Evolutionary conservation across 2,329 filamentous ascomycete species (phyloP).

Genomic region (Neoarthrinium moseri): DNA sequence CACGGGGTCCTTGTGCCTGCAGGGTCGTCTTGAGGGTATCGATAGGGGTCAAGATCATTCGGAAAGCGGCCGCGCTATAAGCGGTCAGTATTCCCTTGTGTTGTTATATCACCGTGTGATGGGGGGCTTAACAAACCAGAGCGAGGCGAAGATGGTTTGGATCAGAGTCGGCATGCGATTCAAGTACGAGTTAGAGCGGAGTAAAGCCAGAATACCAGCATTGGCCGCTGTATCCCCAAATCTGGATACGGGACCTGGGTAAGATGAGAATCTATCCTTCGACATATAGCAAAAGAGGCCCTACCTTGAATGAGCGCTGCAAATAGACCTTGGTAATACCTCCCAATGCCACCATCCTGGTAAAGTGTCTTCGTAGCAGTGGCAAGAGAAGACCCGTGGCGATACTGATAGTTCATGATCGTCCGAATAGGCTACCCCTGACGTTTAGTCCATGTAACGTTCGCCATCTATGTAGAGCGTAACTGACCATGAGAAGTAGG

Average conservation of each 20-base stretch:
- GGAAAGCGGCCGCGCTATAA: constrained; percentile 41
- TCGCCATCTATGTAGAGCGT: background rate
- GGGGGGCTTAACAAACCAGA: constrained; percentile 29
- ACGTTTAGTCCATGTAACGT: too few relatives aligned
- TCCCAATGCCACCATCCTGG: constrained; percentile 36
- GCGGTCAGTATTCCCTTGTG: background rate
- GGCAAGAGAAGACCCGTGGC: constrained; percentile 41
- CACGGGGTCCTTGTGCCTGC: constrained; percentile 43
- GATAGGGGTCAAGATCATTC: constrained; percentile 46
- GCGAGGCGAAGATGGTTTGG: constrained; percentile 45
- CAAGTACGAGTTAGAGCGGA: constrained; percentile 45
- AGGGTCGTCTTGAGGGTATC: constrained; percentile 51
- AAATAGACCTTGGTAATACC: constrained; percentile 45
- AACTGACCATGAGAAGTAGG: constrained; percentile 43
- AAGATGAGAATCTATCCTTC: background rate
- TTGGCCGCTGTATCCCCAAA: constrained; percentile 50
- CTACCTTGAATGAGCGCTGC: constrained; percentile 44
- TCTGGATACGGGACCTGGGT: constrained; percentile 38
- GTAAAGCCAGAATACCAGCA: constrained; percentile 45
- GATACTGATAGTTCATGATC: constrained; percentile 52
- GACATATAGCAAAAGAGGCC: background rate
- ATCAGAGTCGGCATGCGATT: constrained; percentile 39
- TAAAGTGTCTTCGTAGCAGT: constrained; percentile 38
- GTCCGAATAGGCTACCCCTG: constrained; percentile 47
- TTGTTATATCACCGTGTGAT: background rate